Evolutionary conservation across 2,329 filamentous ascomycete genomes (phyloP), one percentile per base, ranked within the genome.

Genomic region (Elsinoe necatrix): DNA sequence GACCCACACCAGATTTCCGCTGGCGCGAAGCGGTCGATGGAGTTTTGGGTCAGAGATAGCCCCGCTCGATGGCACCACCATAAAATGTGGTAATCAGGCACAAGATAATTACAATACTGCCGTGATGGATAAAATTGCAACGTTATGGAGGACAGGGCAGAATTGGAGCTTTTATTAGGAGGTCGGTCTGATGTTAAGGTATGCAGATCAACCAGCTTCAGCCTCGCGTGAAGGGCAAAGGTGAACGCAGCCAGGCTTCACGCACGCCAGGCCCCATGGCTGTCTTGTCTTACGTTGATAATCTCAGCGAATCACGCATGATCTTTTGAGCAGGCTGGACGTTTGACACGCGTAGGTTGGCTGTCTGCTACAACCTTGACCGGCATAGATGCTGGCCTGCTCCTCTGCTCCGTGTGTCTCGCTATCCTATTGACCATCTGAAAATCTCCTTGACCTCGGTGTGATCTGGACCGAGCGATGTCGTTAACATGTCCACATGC

Each of bases 1-100:
- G 41, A 45, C 41, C 48, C 48, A 34, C 25, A 20, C 31, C 16
- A 52, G 48, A 52, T 52, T 52, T 37, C 18, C 48, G 16, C 48
- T 31, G 48, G 34, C 34, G 48, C 25, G 48, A 52, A 52, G 48
- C 48, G 48, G 20, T 21, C 12, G 18, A 3, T n/a, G 14, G 20
- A 37, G 31, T 52, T n/a, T 27, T 52, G 48, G 48, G 29, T 52
- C 48, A 45, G 12, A 52, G 29, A 18, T 37, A 39, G 48, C 48
- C 48, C 48, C 48, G 48, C 48, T 52, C 31, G 29, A 52, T 34
- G 25, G 48, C 48, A 52, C 48, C 48, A 52, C 48, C 31, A n/a
- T 52, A 7, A 31, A 21, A 52, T 25, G 34, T n/a, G 29, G 48
- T 52, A 21, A 21, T 23, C 12, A 20, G 31, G 16, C 31, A 52